These are phyloP conservation scores for Dacryopinax spathularia DNA, from an alignment of 768 basidiomycete genomes.

Conservation along the genomic window DNA sequence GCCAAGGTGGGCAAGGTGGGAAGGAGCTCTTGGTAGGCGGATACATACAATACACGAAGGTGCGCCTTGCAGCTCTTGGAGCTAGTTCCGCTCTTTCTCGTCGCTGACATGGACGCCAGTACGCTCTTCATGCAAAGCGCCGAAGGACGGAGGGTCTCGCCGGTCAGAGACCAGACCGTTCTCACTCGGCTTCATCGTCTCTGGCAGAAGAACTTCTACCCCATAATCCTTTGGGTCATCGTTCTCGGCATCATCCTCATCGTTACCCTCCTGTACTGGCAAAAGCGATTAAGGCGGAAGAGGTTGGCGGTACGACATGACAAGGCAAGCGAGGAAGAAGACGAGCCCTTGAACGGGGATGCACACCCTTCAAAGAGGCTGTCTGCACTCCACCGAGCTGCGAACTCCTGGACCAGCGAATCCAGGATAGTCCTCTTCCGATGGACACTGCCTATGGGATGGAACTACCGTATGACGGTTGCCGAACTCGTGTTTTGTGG, in stretches of 20 bases:
- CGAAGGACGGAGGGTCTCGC: not conserved
- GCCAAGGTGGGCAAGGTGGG: not conserved
- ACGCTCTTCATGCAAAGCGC: not conserved
- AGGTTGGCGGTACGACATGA: not conserved
- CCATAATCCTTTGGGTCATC: not conserved
- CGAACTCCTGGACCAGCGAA: not conserved
- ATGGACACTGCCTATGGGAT: not conserved
- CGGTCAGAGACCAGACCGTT: not conserved
- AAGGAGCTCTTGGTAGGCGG: not conserved
- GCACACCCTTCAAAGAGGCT: not conserved
- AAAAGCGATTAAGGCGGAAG: not conserved
- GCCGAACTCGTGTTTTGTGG: conserved; percentile 35
- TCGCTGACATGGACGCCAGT: not conserved
- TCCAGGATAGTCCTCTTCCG: not conserved
- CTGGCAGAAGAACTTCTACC: conserved; percentile 3
- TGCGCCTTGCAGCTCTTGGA: not conserved
- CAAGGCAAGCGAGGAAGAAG: not conserved
- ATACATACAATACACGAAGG: not conserved
- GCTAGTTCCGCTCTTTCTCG: not conserved
- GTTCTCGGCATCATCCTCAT: not conserved
- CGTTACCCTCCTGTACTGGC: not conserved
- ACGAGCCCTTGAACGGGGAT: not conserved
- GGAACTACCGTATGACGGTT: conserved; percentile 16
- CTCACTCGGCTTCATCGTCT: not conserved
- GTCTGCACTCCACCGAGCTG: not conserved